Percentiles rank a stretch among this genome's conserved stretches.
Evolutionary conservation across 148 eudicot species (phyloP).

Genomic region (Vaccinium corymbosum): DNA sequence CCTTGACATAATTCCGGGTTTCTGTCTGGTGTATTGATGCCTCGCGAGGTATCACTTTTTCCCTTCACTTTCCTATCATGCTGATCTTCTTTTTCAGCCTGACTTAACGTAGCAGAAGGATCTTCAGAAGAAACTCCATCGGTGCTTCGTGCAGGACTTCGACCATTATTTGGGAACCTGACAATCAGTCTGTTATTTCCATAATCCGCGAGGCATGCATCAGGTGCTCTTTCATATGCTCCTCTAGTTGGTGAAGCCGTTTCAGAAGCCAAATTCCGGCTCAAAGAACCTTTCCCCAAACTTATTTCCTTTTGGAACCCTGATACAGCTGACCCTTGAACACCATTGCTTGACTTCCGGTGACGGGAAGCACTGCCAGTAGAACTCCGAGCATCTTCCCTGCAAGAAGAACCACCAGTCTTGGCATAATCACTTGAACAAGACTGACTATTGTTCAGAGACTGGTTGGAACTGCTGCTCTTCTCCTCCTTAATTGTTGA

Average conservation of each 20-base stretch:
- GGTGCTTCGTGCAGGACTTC: slow-evolving; percentile 55
- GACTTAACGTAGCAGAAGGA: slow-evolving; percentile 36
- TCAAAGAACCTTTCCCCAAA: slow-evolving; percentile 30
- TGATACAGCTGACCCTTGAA: slow-evolving; percentile 28
- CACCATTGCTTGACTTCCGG: slow-evolving; percentile 35
- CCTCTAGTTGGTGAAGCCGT: slow-evolving; percentile 33
- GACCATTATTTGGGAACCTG: slow-evolving; percentile 62
- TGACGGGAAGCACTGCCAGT: slow-evolving; percentile 36
- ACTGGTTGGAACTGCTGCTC: slow-evolving; percentile 72
- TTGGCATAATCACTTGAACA: slow-evolving; percentile 61
- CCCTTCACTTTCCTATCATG: slow-evolving; percentile 35
- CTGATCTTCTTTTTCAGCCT: slow-evolving; percentile 50
- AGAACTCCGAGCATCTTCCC: slow-evolving; percentile 58
- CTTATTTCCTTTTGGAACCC: slow-evolving; percentile 42
- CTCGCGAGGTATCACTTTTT: slow-evolving; percentile 27
- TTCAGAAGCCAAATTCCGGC: slow-evolving; percentile 38
- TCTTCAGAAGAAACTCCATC: slow-evolving; percentile 47
- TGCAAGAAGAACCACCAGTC: slow-evolving; percentile 39
- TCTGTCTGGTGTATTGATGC: slow-evolving; percentile 20
- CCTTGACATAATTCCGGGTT: slow-evolving; percentile 33
- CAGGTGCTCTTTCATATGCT: slow-evolving; percentile 31
- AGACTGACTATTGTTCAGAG: slow-evolving; percentile 60
- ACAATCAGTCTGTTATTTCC: slow-evolving; percentile 68
- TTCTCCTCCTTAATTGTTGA: slow-evolving; percentile 56
- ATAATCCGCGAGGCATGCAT: slow-evolving; percentile 35